A percentile compares a stretch with the other conserved stretches of the same genome.
phyloP scores from a whole-genome alignment of 73 alveolate genomes.

The Paraurostyla sp. region DNA sequence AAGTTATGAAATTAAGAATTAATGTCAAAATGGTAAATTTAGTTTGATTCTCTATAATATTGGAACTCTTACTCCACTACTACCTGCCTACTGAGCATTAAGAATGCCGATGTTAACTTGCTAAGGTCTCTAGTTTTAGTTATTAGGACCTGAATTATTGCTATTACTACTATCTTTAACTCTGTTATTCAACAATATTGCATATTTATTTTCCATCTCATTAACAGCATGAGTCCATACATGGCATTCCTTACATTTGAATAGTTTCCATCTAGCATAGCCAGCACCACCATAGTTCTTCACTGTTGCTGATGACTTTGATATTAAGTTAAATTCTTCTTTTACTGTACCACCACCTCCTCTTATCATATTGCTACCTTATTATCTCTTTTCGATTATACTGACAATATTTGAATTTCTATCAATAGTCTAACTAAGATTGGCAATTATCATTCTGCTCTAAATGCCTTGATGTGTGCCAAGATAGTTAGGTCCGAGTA shows the following conservation, averaged over 20 bases:
- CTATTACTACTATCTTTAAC: neutral
- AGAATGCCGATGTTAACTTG: slow-evolving; percentile 1
- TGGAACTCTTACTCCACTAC: slow-evolving; percentile 47
- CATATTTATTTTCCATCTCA: slow-evolving; percentile 67
- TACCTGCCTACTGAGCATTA: neutral
- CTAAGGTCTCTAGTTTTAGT: neutral
- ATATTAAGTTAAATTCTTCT: slow-evolving; percentile 18
- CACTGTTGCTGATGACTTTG: slow-evolving; percentile 53
- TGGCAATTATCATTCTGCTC: slow-evolving; percentile 59
- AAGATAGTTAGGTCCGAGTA: slow-evolving; percentile 79
- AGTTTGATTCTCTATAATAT: slow-evolving; percentile 18
- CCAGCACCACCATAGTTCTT: slow-evolving; percentile 57
- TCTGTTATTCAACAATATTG: slow-evolving; percentile 72
- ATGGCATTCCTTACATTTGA: slow-evolving; percentile 84
- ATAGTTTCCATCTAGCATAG: slow-evolving; percentile 74
- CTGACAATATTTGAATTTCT: slow-evolving; percentile 53
- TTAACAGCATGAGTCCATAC: slow-evolving; percentile 86
- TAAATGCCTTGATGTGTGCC: slow-evolving; percentile 62
- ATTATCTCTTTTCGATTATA: slow-evolving; percentile 67
- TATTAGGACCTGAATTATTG: neutral
- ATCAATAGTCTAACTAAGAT: slow-evolving; percentile 60
- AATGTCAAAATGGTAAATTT: slow-evolving; percentile 31
- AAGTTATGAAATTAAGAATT: slow-evolving; percentile 17
- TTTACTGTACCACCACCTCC: slow-evolving; percentile 6
- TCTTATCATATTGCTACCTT: neutral